Evolutionary conservation across 352 stramenopile genomes (phyloP).

Genomic region (Phytophthora cryptogea): DNA sequence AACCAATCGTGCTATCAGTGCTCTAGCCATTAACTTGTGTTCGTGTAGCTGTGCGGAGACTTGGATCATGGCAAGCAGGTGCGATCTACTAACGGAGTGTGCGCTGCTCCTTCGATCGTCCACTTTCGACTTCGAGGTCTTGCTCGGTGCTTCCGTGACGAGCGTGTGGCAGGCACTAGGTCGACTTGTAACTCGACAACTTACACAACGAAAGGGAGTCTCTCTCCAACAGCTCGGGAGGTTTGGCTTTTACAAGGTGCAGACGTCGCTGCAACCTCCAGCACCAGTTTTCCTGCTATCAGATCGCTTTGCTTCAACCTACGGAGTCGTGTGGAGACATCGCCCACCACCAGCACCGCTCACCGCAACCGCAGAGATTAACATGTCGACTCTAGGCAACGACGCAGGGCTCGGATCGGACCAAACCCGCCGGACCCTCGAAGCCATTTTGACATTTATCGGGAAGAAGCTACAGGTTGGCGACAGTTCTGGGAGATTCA

Average conservation of each 20-base stretch:
- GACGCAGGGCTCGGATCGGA: constrained; percentile 49
- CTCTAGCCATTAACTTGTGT: neutral
- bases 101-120: constrained; percentile 50
- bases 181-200: constrained; percentile 32
- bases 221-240: constrained; percentile 54
- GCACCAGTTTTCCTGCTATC: constrained; percentile 54
- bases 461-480: constrained; percentile 45
- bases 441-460: constrained; percentile 48
- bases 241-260: constrained; percentile 59
- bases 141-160: constrained; percentile 48
- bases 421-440: constrained; percentile 45
- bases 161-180: constrained; percentile 53
- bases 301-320: constrained; percentile 50
- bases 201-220: constrained; percentile 37
- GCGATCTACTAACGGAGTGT: constrained; percentile 49
- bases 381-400: constrained; percentile 47
- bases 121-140: constrained; percentile 62
- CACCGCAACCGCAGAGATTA: constrained; percentile 45
- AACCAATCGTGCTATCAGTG: neutral
- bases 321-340: constrained; percentile 46
- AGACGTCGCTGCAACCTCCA: constrained; percentile 19
- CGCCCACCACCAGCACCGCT: constrained; percentile 48
- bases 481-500: constrained; percentile 28
- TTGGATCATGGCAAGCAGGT: constrained; percentile 11
- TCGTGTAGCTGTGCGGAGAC: neutral